Percentiles rank a stretch among this genome's conserved stretches.
Evolutionary conservation across 2,329 filamentous ascomycete genomes (phyloP).

Genomic region (Exophiala bonariae): DNA sequence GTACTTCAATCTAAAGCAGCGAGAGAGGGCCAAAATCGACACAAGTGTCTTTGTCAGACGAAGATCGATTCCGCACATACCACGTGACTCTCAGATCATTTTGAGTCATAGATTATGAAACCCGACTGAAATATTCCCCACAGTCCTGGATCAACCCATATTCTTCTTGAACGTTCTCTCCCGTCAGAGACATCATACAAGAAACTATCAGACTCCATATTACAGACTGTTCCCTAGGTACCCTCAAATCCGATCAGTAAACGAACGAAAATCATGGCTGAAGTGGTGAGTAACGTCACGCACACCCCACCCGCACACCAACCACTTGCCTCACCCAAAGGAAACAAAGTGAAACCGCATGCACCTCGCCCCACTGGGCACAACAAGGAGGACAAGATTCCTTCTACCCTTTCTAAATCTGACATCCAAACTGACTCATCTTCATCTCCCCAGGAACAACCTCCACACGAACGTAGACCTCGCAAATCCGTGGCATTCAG

Average conservation of each 20-base stretch:
- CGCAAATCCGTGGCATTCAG: slow-evolving; percentile 95
- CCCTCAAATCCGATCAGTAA: too few species aligned
- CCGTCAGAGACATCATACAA: too few species aligned
- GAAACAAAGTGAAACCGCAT: slow-evolving; percentile 21
- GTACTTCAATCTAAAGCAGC: background rate
- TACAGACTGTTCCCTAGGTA: too few species aligned
- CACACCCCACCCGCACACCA: slow-evolving; percentile 20
- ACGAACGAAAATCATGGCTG: slow-evolving; percentile 23
- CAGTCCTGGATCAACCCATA: too few species aligned
- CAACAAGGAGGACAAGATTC: slow-evolving; percentile 3
- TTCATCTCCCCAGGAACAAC: slow-evolving; percentile 19
- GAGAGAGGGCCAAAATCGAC: background rate
- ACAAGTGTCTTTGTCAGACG: too few species aligned
- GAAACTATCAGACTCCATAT: too few species aligned
- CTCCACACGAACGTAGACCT: slow-evolving; percentile 61
- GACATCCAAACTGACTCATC: slow-evolving; percentile 29
- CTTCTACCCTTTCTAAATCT: slow-evolving; percentile 11
- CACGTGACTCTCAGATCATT: too few species aligned
- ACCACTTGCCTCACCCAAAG: slow-evolving; percentile 8
- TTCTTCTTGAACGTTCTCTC: too few species aligned
- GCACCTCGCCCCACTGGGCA: slow-evolving; percentile 20
- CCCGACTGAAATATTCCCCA: too few species aligned
- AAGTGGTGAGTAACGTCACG: slow-evolving; percentile 28
- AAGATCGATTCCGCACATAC: too few species aligned
- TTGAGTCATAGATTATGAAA: too few species aligned